Evolutionary conservation across 2,329 filamentous ascomycete species (phyloP).

Genomic region (Trichophyton verrucosum): DNA sequence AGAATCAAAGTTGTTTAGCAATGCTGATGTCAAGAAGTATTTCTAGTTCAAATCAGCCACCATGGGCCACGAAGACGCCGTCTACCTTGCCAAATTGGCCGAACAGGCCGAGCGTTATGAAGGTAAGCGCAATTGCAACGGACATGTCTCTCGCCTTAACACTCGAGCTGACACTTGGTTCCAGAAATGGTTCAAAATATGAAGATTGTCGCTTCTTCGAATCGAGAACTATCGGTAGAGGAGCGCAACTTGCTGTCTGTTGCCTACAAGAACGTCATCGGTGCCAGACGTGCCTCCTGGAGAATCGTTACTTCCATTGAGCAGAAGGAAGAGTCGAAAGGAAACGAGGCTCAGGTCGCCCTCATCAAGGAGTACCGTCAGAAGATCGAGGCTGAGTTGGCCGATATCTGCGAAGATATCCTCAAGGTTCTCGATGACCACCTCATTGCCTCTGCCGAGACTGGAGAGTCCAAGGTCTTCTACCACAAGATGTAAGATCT

Average conservation of each 20-base stretch:
- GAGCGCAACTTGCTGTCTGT: slow-evolving; percentile 96
- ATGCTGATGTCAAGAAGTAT: slow-evolving; percentile 5
- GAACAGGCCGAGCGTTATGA: slow-evolving; percentile 99
- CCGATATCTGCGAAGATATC: slow-evolving; percentile 96
- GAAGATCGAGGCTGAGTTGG: slow-evolving; percentile 95
- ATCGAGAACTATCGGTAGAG: slow-evolving; percentile 73
- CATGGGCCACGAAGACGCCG: slow-evolving; percentile 99
- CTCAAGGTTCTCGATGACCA: slow-evolving; percentile 88
- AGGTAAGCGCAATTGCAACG: slow-evolving; percentile 46
- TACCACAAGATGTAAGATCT: slow-evolving; percentile 91
- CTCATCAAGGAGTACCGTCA: slow-evolving; percentile 97
- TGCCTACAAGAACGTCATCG: slow-evolving; percentile 98
- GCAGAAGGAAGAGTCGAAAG: slow-evolving; percentile 99
- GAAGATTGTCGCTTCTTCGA: slow-evolving; percentile 90
- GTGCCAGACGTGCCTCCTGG: slow-evolving; percentile 92
- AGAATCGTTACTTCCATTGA: slow-evolving; percentile 97
- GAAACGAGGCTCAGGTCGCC: slow-evolving; percentile 77
- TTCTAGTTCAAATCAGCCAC: slow-evolving; percentile 36
- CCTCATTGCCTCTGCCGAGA: slow-evolving; percentile 86
- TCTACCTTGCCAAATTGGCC: slow-evolving; percentile 99
- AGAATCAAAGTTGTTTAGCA: background rate
- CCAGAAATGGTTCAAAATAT: slow-evolving; percentile 99
- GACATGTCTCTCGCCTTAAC: background rate
- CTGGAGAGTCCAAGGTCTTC: slow-evolving; percentile 97
- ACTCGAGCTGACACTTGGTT: slow-evolving; percentile 15